Percentiles rank a stretch among this genome's conserved stretches.
These are phyloP conservation scores for Escovopsis sp. DNA, from an alignment of 2,329 filamentous ascomycete species.

Conservation along the genomic window DNA sequence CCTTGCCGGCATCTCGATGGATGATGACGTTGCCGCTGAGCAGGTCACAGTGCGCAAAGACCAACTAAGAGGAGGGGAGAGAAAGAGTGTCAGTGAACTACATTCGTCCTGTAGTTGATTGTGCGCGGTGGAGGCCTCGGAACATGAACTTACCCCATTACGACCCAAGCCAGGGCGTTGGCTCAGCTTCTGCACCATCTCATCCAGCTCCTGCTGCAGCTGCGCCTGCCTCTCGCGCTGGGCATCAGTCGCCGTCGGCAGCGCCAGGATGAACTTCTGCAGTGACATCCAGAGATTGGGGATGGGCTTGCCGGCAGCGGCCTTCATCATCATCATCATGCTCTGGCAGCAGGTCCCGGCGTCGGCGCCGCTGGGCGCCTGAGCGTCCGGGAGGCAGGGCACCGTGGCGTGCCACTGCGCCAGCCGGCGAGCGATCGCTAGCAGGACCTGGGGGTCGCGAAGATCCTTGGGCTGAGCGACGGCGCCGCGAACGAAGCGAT, in stretches of 20 bases:
- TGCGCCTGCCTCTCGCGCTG: constrained; percentile 51
- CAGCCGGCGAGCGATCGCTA: constrained; percentile 67
- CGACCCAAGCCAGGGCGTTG: constrained; percentile 62
- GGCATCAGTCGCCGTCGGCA: constrained; percentile 58
- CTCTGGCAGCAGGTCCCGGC: constrained; percentile 21
- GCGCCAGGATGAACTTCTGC: constrained; percentile 85
- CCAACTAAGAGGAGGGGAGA: constrained; percentile 37
- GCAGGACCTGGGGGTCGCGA: constrained; percentile 59
- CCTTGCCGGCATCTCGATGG: constrained; percentile 27
- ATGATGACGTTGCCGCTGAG: constrained; percentile 95
- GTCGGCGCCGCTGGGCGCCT: constrained; percentile 20
- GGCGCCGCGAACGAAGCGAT: constrained; percentile 72
- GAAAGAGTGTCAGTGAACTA: background rate
- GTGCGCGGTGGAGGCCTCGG: background rate
- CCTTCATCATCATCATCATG: constrained; percentile 32
- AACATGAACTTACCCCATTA: constrained; percentile 46
- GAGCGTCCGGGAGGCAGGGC: constrained; percentile 34
- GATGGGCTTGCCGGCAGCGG: constrained; percentile 52
- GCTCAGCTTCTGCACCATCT: constrained; percentile 56
- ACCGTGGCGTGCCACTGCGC: constrained; percentile 83
- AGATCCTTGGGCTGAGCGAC: constrained; percentile 73
- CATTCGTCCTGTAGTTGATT: background rate
- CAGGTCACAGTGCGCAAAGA: constrained; percentile 92
- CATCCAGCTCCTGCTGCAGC: constrained; percentile 61
- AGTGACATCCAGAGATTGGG: constrained; percentile 91